phyloP scores from a whole-genome alignment of 495 filamentous ascomycete genomes.

The Amniculicola lignicola region DNA sequence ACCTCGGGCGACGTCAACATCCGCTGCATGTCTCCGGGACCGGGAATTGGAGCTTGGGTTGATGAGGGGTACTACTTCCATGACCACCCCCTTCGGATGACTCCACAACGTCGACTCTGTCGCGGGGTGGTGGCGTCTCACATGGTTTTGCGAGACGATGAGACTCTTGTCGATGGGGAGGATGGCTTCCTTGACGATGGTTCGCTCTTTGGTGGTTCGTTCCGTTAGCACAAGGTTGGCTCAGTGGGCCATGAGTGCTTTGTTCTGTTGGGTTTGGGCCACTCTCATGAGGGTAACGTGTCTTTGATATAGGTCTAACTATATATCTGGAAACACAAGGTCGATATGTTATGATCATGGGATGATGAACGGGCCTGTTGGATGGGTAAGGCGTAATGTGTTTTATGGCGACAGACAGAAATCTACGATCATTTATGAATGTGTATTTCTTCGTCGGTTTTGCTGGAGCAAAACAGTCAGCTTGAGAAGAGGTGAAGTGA shows the following conservation, averaged over 20 bases:
- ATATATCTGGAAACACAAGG: too few species aligned
- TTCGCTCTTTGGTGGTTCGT: not conserved
- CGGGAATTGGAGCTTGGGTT: constrained; percentile 18
- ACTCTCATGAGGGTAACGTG: too few species aligned
- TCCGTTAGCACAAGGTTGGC: not conserved
- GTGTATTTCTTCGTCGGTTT: too few species aligned
- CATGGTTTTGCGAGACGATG: constrained; percentile 24
- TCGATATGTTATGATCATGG: too few species aligned
- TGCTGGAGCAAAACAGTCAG: too few species aligned
- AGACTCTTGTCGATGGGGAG: not conserved
- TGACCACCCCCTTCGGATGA: constrained; percentile 17
- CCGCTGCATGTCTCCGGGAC: constrained; percentile 24
- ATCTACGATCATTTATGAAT: too few species aligned
- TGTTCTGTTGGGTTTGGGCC: too few species aligned
- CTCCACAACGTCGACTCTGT: constrained; percentile 25
- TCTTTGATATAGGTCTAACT: too few species aligned
- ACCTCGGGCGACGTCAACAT: constrained; percentile 2
- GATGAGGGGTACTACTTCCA: constrained; percentile 23
- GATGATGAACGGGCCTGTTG: too few species aligned
- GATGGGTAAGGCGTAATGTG: too few species aligned
- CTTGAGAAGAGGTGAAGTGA: too few species aligned
- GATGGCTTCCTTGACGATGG: not conserved
- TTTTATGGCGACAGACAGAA: too few species aligned
- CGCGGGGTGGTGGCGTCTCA: constrained; percentile 26
- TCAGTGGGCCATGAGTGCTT: not conserved